Conservation (phyloP, 2,329 filamentous ascomycete species). For the Penicillium sp. region DNA sequence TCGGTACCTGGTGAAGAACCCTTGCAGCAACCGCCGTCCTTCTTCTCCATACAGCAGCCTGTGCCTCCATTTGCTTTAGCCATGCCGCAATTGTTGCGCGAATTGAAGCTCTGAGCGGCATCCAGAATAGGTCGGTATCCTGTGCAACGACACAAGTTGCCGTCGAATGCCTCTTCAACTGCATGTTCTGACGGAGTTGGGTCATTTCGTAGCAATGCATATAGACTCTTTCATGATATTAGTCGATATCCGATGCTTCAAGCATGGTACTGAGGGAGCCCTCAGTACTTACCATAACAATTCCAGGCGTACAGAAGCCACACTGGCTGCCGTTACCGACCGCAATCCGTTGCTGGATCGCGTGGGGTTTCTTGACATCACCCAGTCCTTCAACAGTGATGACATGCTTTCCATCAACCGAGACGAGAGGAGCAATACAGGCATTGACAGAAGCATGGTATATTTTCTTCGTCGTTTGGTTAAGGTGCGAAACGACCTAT, state of each 20-base stretch:
- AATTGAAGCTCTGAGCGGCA: slow-evolving; percentile 80
- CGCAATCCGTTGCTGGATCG: slow-evolving; percentile 86
- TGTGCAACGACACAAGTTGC: slow-evolving; percentile 93
- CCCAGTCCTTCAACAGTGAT: slow-evolving; percentile 98
- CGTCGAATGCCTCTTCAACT: slow-evolving; percentile 95
- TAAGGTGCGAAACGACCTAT: slow-evolving; percentile 82
- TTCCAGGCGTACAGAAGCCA: slow-evolving; percentile 94
- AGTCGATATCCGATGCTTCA: background rate
- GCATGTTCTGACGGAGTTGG: slow-evolving; percentile 74
- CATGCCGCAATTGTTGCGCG: slow-evolving; percentile 58
- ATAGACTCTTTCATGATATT: slow-evolving; percentile 65
- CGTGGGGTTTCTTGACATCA: slow-evolving; percentile 81
- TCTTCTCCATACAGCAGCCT: slow-evolving; percentile 73
- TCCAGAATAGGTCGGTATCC: slow-evolving; percentile 94
- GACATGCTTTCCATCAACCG: slow-evolving; percentile 95
- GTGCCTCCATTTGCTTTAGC: slow-evolving; percentile 59
- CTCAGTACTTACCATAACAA: slow-evolving; percentile 71
- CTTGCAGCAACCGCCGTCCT: slow-evolving; percentile 70
- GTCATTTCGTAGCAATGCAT: slow-evolving; percentile 87
- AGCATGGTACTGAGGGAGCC: background rate
- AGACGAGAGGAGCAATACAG: slow-evolving; percentile 87
- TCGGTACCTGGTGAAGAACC: slow-evolving; percentile 47
- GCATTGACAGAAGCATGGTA: slow-evolving; percentile 98
- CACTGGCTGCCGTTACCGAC: slow-evolving; percentile 91
- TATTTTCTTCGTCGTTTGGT: slow-evolving; percentile 86